Evolutionary conservation across 768 basidiomycete species (phyloP).

Genomic region (Rubroboletus satanas): DNA sequence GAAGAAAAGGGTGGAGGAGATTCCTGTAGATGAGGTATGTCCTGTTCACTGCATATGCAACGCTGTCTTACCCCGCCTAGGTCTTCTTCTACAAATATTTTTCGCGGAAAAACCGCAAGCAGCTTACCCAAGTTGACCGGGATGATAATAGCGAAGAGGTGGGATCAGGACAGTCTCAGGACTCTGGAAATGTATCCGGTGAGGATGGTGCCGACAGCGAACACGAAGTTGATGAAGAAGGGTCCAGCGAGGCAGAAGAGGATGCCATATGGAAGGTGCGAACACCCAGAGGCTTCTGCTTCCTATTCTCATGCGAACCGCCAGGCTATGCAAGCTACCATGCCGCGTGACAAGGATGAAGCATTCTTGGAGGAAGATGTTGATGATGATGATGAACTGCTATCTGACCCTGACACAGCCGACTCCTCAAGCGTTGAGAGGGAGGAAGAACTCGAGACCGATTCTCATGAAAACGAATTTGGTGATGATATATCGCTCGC

Average conservation of each 20-base stretch:
- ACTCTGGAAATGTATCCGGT: constrained; percentile 19
- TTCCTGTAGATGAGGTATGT: constrained; percentile 83
- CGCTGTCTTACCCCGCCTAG: constrained; percentile 34
- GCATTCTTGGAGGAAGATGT: constrained; percentile 36
- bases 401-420: constrained; percentile 26
- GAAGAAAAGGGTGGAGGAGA: constrained; percentile 60
- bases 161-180: constrained; percentile 22
- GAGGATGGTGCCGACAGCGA: constrained; percentile 21
- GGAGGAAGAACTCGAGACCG: constrained; percentile 24
- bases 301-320: neutral
- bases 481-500: constrained; percentile 51
- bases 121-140: constrained; percentile 42
- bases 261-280: constrained; percentile 86
- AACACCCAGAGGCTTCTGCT: neutral
- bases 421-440: constrained; percentile 34
- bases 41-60: neutral
- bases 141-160: constrained; percentile 27
- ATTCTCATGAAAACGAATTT: constrained; percentile 33
- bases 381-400: constrained; percentile 27
- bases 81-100: constrained; percentile 93
- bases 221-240: constrained; percentile 38
- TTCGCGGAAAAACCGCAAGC: constrained; percentile 58
- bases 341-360: constrained; percentile 59
- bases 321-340: constrained; percentile 86
- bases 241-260: constrained; percentile 51